Base-by-base conservation (phyloP, 2,329 filamentous ascomycete genomes). In the Calonectria pauciramosa region DNA sequence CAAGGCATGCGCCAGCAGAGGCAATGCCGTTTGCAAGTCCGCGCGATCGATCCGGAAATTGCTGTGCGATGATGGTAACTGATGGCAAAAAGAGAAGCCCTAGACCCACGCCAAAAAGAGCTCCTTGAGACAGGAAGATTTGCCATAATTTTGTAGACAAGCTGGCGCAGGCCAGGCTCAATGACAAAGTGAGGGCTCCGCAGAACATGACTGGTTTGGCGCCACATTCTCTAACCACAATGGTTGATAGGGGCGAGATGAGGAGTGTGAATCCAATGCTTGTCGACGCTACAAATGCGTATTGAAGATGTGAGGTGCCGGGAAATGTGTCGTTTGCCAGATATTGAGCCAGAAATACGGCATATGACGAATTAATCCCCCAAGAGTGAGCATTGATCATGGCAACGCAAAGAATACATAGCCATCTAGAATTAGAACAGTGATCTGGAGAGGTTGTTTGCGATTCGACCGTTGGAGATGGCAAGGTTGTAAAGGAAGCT, bases 81-180 rank as follows among this genome's bases (percentile, higher is more conserved):
- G 89, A 91, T 1, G 91, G 90, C 0, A 94, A 93, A 81, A 96
- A 96, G 10, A 93, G 86, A 70, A 96, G 93, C 0, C 94, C 94
- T 89, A 96, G 93, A 4, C 94, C 94, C 26, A 93, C 83, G 20
- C 95, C 95, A 76, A 96, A 96, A 66, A 92, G 91, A 2, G 96
- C 81, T 5, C 95, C 95, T 81, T 96, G 95, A 6, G 89, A 91
- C 0, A 96, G 88, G 72, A 96, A 92, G 0, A 97, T 88, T 41
- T 96, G 94, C 93, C 94, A 96, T 72, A 95, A 92, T 70, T 91
- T 81, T 18, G 82, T 86, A 0, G 93, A 90, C 79, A 95, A 95
- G 18, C 92, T 94, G 11, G 94, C 94, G 2, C 91, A 91, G 52
- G 96, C 89, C 74, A 96, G 89, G 23, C 91, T 92, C 10, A 87